Conservation (phyloP, 1,139 yeast genomes). For the Meyerozyma elateridarum region DNA sequence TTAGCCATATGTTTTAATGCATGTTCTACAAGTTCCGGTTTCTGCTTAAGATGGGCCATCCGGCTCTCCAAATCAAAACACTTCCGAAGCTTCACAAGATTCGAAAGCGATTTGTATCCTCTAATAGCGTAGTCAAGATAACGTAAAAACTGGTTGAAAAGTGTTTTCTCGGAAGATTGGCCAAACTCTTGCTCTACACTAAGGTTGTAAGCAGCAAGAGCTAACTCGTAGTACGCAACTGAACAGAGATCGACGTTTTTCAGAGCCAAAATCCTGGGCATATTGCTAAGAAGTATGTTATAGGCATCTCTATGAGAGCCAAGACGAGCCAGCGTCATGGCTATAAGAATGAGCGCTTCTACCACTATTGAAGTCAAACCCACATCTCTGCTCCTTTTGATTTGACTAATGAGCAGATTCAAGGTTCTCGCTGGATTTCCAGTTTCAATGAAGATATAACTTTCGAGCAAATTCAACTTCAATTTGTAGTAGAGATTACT, state of each 20-base stretch:
- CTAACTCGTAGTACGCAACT: slow-evolving; percentile 33
- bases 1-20: not conserved
- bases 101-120: slow-evolving; percentile 34
- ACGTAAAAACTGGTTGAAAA: slow-evolving; percentile 26
- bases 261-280: slow-evolving; percentile 38
- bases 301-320: slow-evolving; percentile 34
- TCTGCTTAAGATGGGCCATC: slow-evolving; percentile 19
- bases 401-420: slow-evolving; percentile 40
- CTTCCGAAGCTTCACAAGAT: slow-evolving; percentile 24
- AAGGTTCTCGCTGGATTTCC: slow-evolving; percentile 39
- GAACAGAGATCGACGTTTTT: slow-evolving; percentile 32
- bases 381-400: slow-evolving; percentile 35
- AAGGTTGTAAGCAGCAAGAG: slow-evolving; percentile 23
- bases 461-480: slow-evolving; percentile 41
- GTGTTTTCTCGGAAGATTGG: slow-evolving; percentile 9
- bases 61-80: slow-evolving; percentile 32
- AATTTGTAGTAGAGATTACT: slow-evolving; percentile 36
- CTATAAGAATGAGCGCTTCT: slow-evolving; percentile 37
- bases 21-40: not conserved
- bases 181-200: slow-evolving; percentile 11
- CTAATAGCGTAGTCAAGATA: slow-evolving; percentile 38
- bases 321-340: slow-evolving; percentile 33
- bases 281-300: slow-evolving; percentile 26
- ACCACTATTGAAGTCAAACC: slow-evolving; percentile 36
- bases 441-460: slow-evolving; percentile 32